Conservation (phyloP, 495 filamentous ascomycete species). For the Penicillium lagena region DNA sequence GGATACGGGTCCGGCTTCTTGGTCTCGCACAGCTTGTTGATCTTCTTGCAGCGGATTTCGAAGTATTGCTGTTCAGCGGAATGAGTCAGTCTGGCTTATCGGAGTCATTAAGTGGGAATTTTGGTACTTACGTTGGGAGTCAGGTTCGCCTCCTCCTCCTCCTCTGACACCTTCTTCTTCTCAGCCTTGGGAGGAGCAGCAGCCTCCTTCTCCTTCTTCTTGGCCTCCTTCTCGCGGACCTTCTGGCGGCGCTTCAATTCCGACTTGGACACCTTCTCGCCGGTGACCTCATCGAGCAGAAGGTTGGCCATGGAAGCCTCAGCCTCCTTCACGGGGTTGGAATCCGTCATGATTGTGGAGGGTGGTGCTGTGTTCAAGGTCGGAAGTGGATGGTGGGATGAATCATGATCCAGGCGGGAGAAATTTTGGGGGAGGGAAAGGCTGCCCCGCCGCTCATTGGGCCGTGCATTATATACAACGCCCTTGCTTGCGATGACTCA, state of each 20-base stretch:
- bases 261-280: conserved; percentile 78
- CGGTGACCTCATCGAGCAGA: conserved; percentile 76
- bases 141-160: conserved; percentile 68
- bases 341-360: conserved; percentile 35
- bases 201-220: conserved; percentile 82
- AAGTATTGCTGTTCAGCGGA: conserved; percentile 74
- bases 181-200: conserved; percentile 58
- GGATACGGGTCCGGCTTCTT: conserved; percentile 87
- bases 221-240: conserved; percentile 74
- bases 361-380: conserved; percentile 1
- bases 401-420: background rate
- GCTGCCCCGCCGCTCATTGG: too few species aligned
- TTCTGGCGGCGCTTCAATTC: conserved; percentile 96
- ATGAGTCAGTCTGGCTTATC: conserved; percentile 8
- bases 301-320: conserved; percentile 64
- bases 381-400: conserved; percentile 22
- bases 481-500: too few species aligned
- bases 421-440: too few species aligned
- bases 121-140: conserved; percentile 71
- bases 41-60: conserved; percentile 79
- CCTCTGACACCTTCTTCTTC: conserved; percentile 59
- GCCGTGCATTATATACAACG: too few species aligned
- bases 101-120: background rate
- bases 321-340: conserved; percentile 47
- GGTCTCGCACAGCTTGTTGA: conserved; percentile 79